phyloP scores from a whole-genome alignment of 768 basidiomycete species.

The Boletus huronensis region DNA sequence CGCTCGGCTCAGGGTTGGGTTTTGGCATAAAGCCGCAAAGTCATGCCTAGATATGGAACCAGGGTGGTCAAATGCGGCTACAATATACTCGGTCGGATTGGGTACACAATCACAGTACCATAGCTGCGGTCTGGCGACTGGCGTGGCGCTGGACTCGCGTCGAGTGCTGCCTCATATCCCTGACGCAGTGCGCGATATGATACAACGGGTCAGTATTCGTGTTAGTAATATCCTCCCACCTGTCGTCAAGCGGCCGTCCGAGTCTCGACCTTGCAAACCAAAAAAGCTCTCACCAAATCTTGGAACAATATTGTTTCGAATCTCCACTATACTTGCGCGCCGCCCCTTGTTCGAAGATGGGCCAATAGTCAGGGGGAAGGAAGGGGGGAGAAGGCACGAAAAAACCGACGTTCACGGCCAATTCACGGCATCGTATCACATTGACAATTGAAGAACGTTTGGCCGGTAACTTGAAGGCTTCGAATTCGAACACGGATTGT shows the following conservation, averaged over 20 bases:
- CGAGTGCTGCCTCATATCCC: background rate
- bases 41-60: conserved; percentile 10
- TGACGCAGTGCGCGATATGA: background rate
- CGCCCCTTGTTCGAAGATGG: background rate
- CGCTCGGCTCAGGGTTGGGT: conserved; percentile 2
- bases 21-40: conserved; percentile 15
- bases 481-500: background rate
- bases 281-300: background rate
- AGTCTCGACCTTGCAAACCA: background rate
- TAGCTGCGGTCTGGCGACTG: background rate
- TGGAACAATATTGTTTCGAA: background rate
- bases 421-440: conserved; percentile 16
- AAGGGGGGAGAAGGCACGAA: background rate
- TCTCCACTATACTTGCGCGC: background rate
- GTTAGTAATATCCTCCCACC: background rate
- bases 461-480: conserved; percentile 14
- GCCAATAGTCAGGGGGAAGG: background rate
- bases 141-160: background rate
- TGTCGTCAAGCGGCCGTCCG: conserved; percentile 1
- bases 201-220: no score
- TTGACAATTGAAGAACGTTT: background rate
- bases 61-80: conserved; percentile 2
- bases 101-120: background rate
- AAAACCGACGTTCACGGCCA: conserved; percentile 5
- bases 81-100: conserved; percentile 2